These are phyloP conservation scores for Coemansia javaensis DNA, from an alignment of 192 early-diverging fungal species.

Conservation along the genomic window DNA sequence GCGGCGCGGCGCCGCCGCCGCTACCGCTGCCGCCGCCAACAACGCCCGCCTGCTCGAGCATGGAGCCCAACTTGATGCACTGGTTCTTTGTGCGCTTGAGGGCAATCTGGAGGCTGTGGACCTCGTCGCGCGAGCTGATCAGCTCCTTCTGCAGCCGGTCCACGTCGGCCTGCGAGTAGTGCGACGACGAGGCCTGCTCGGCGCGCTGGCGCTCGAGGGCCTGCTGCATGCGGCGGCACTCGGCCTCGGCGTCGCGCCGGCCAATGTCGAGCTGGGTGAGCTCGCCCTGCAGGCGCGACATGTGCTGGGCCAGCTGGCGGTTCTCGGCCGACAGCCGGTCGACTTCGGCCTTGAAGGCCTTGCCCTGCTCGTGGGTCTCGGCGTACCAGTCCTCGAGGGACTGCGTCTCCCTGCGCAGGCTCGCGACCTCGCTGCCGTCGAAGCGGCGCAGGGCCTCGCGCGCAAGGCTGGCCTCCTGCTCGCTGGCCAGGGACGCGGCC, in stretches of 20 bases:
- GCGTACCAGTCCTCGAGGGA: conserved; percentile 45
- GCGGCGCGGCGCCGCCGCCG: conserved; percentile 3
- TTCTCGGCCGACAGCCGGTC: conserved; percentile 48
- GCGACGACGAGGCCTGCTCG: conserved; percentile 8
- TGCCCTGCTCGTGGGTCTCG: conserved; percentile 38
- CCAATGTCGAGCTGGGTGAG: conserved; percentile 22
- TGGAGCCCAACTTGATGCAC: conserved; percentile 29
- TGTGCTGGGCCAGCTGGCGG: conserved; percentile 36
- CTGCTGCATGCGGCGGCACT: conserved; percentile 19
- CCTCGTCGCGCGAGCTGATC: conserved; percentile 41
- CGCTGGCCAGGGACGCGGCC: conserved; percentile 28
- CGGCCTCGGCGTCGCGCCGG: conserved; percentile 27
- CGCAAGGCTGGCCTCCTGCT: conserved; percentile 24
- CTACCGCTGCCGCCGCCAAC: conserved; percentile 8
- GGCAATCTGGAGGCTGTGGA: conserved; percentile 29
- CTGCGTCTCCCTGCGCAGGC: conserved; percentile 32
- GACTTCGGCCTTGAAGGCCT: conserved; percentile 27
- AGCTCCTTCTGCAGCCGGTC: conserved; percentile 44
- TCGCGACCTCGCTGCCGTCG: conserved; percentile 37
- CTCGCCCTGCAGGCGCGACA: conserved; percentile 22
- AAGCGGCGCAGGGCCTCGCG: conserved; percentile 36
- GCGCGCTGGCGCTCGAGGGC: conserved; percentile 21
- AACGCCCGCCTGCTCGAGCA: conserved; percentile 17
- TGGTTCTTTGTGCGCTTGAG: conserved; percentile 48
- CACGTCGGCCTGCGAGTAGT: conserved; percentile 31